Percentiles rank a stretch among this genome's conserved stretches.
Evolutionary conservation across 2,329 filamentous ascomycete genomes (phyloP).

Genomic region (Apiospora sp.): DNA sequence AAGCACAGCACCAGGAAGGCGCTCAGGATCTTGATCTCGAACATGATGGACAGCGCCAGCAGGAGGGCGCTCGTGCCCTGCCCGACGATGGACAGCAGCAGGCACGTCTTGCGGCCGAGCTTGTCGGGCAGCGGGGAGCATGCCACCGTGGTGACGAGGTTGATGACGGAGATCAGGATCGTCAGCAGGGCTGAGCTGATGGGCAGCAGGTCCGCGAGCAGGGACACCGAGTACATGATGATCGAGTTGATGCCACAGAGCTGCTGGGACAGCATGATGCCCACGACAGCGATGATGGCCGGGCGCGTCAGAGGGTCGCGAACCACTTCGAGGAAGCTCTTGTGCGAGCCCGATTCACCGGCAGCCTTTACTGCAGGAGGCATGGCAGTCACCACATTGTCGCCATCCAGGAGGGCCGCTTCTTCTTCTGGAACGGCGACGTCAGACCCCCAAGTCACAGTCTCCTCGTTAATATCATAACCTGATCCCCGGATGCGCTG

Average conservation of each 20-base stretch:
- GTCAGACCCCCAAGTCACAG: slow-evolving; percentile 64
- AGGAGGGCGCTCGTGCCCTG: slow-evolving; percentile 82
- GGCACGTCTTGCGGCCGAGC: slow-evolving; percentile 85
- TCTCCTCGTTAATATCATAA: slow-evolving; percentile 77
- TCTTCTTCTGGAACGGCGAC: slow-evolving; percentile 59
- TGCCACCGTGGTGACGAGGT: slow-evolving; percentile 81
- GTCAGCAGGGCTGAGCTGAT: slow-evolving; percentile 84
- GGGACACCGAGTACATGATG: slow-evolving; percentile 96
- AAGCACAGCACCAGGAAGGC: slow-evolving; percentile 85
- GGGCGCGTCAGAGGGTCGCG: slow-evolving; percentile 72
- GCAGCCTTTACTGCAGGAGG: slow-evolving; percentile 37
- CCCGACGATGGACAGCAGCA: slow-evolving; percentile 82
- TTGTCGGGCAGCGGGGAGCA: slow-evolving; percentile 88
- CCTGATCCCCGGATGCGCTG: slow-evolving; percentile 77
- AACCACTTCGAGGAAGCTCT: slow-evolving; percentile 72
- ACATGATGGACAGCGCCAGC: slow-evolving; percentile 82
- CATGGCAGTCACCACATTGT: slow-evolving; percentile 51
- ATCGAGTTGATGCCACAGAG: slow-evolving; percentile 95
- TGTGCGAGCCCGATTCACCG: slow-evolving; percentile 44
- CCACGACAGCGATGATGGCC: slow-evolving; percentile 83
- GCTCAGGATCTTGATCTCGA: slow-evolving; percentile 75
- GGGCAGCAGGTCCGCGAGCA: slow-evolving; percentile 82
- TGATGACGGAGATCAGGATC: slow-evolving; percentile 85
- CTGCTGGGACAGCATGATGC: slow-evolving; percentile 93
- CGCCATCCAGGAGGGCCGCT: slow-evolving; percentile 62